Base-by-base conservation (phyloP, 257 asterid species). In the Echites panduratus region DNA sequence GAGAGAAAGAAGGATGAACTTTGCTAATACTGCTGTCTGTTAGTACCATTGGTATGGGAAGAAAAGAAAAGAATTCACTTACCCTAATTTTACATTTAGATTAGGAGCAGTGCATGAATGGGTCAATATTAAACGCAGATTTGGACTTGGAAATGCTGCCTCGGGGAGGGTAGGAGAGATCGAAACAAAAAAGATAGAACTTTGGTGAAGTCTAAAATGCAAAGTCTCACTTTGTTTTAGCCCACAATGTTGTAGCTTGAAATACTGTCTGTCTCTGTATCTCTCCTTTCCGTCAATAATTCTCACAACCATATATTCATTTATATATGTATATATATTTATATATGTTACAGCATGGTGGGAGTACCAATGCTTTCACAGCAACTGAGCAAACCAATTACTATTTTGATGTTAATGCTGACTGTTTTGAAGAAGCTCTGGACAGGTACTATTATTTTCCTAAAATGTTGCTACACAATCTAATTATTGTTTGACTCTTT, bases 281-380 rank as follows among this genome's bases (percentile, higher is more conserved):
- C 17, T 0, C 12, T 16, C n/a, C n/a, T n/a, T n/a, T n/a, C n/a
- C n/a, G n/a, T 62, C 16, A 26, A 32, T 32, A 29, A 14, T 35
- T 62, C 20, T 32, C 27, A 19, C 29, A 19, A 16, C 69, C 40
- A 41, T 14, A 41, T 38, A 5, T 19, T 32, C 68, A 38, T 38
- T 7, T 63, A 13, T 38, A 9, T 14, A 17, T 20, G 1, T 52
- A 1, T 52, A n/a, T n/a, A n/a, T 20, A 17, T 5, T 52, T 5
- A 16, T 50, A 8, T 19, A 61, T 48, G 57, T 79, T 77, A 70
- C 75, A 95, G 99, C 96, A 92, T 80, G 98, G 98, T 57, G 99
- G 99, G 75, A 91, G 95, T 82, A 91, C 96, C 66, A 95, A 95
- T 88, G 99, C 99, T 66, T 95, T 89, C 84, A 95, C 99, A 20